These are phyloP conservation scores for Xerocomellus amylosporus DNA, from an alignment of 768 basidiomycete species.

Conservation along the genomic window DNA sequence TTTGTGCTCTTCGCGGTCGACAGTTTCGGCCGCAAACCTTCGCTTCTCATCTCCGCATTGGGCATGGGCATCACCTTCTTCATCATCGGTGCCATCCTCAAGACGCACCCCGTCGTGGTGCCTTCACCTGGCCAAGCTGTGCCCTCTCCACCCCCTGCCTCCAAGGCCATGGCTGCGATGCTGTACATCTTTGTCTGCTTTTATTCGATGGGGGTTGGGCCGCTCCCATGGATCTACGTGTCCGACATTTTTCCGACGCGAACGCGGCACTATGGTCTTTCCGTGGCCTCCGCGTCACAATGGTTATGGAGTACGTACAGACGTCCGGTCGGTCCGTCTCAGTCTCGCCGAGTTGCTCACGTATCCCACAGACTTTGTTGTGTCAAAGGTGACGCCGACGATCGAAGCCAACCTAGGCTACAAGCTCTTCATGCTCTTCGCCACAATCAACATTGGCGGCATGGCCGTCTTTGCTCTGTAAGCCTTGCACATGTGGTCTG, in stretches of 20 bases:
- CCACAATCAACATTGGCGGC: slow-evolving; percentile 65
- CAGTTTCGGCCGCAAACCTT: slow-evolving; percentile 62
- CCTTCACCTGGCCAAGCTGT: slow-evolving; percentile 40
- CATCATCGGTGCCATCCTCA: slow-evolving; percentile 81
- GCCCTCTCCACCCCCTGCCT: slow-evolving; percentile 45
- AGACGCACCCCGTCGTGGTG: slow-evolving; percentile 59
- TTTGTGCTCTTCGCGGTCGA: slow-evolving; percentile 72
- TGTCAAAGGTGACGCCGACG: slow-evolving; percentile 68
- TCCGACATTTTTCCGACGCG: slow-evolving; percentile 86
- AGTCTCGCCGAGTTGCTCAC: not conserved
- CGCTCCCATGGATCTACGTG: slow-evolving; percentile 64
- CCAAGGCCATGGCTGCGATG: slow-evolving; percentile 81
- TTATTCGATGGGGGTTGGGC: slow-evolving; percentile 87
- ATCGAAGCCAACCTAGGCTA: slow-evolving; percentile 61
- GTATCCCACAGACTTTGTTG: slow-evolving; percentile 54
- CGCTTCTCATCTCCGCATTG: slow-evolving; percentile 67
- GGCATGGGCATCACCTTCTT: slow-evolving; percentile 82
- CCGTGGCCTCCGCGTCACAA: slow-evolving; percentile 71
- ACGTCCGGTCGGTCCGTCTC: not conserved
- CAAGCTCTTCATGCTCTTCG: slow-evolving; percentile 79
- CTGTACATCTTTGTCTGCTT: slow-evolving; percentile 86
- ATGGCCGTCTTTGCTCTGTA: slow-evolving; percentile 69
- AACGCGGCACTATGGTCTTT: slow-evolving; percentile 77
- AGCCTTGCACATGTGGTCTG: slow-evolving; percentile 8
- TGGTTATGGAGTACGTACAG: slow-evolving; percentile 72